Conservation (phyloP, 352 stramenopile species). For the Phytophthora agathidicida region DNA sequence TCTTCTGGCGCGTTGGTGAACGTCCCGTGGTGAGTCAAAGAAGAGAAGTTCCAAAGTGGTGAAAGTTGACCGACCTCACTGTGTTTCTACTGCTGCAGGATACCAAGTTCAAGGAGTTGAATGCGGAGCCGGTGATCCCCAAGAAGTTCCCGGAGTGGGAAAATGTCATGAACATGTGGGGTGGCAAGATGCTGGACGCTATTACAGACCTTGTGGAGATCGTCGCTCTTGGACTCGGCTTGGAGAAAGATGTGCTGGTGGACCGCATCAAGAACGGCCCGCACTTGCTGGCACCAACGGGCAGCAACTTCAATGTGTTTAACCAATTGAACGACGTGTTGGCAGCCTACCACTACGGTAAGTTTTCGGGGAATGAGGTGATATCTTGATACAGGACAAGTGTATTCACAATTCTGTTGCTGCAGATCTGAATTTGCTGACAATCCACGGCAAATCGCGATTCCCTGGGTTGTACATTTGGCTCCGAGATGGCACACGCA, state of each 20-base stretch:
- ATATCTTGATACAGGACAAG: not conserved
- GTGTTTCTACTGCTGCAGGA: conserved; percentile 24
- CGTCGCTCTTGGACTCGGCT: conserved; percentile 82
- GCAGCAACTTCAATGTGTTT: conserved; percentile 88
- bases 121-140: conserved; percentile 88
- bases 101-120: conserved; percentile 86
- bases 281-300: conserved; percentile 91
- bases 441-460: conserved; percentile 93
- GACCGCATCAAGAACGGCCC: conserved; percentile 85
- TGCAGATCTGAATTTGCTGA: conserved; percentile 92
- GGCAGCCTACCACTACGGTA: conserved; percentile 92
- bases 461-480: conserved; percentile 93
- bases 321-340: conserved; percentile 87
- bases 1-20: conserved; percentile 93
- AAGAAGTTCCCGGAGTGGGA: conserved; percentile 89
- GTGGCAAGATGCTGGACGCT: conserved; percentile 86
- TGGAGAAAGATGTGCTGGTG: conserved; percentile 81
- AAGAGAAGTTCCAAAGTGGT: not conserved
- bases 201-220: conserved; percentile 89
- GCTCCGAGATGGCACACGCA: conserved; percentile 87
- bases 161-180: conserved; percentile 92
- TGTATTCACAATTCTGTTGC: conserved; percentile 11
- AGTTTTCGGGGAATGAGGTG: not conserved
- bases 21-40: conserved; percentile 44
- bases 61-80: conserved; percentile 1